These are phyloP conservation scores for Phyllosticta citrichinensis DNA, from an alignment of 2,329 filamentous ascomycete species.

Conservation along the genomic window DNA sequence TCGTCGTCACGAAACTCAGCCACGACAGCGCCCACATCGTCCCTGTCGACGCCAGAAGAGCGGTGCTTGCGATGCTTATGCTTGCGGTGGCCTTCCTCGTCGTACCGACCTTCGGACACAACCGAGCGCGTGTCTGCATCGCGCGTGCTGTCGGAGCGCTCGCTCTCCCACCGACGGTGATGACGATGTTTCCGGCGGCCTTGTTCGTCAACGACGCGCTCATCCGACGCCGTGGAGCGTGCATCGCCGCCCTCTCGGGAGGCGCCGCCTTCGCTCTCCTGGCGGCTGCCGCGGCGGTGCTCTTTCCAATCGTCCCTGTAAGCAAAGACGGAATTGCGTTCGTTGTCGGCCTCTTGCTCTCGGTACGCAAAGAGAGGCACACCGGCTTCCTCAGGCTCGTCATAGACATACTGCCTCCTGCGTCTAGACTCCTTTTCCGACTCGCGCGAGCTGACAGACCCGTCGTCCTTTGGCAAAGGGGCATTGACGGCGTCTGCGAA, in stretches of 20 bases:
- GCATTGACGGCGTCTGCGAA: constrained; percentile 1
- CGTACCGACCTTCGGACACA: constrained; percentile 26
- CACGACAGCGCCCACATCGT: constrained; percentile 3
- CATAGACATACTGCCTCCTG: constrained; percentile 2
- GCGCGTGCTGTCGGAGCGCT: constrained; percentile 19
- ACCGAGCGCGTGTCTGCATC: constrained; percentile 33
- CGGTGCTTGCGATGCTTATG: constrained; percentile 22
- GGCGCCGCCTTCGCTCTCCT: not conserved
- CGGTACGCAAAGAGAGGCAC: not conserved
- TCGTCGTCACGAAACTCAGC: constrained; percentile 9
- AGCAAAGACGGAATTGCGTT: not conserved
- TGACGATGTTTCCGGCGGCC: constrained; percentile 18
- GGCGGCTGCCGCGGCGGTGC: not conserved
- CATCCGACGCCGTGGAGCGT: constrained; percentile 12
- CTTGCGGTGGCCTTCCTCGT: constrained; percentile 24
- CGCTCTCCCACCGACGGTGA: constrained; percentile 26
- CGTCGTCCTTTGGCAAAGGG: constrained; percentile 8
- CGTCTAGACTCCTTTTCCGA: not conserved
- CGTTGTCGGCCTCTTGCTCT: not conserved
- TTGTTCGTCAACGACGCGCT: constrained; percentile 6
- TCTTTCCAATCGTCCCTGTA: not conserved
- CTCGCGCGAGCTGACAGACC: not conserved
- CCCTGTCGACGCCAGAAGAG: constrained; percentile 6
- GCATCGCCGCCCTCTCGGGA: constrained; percentile 13
- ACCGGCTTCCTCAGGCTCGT: constrained; percentile 8